Evolutionary conservation across 2,329 filamentous ascomycete genomes (phyloP).

Genomic region (Cordyceps tenuipes): DNA sequence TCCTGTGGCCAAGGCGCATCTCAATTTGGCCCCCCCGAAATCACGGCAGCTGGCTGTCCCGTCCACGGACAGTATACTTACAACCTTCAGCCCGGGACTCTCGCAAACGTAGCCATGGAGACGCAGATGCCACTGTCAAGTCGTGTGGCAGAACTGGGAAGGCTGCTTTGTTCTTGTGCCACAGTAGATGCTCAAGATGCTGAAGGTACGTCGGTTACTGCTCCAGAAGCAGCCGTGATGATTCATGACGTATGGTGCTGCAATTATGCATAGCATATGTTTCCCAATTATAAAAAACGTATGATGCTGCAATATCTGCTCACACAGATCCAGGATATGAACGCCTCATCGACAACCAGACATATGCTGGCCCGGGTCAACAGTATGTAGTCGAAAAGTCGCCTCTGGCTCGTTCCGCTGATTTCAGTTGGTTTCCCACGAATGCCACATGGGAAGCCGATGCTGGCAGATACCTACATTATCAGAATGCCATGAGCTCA

Average conservation of each 20-base stretch:
- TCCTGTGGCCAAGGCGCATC: background rate
- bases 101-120: background rate
- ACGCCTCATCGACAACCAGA: background rate
- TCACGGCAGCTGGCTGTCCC: background rate
- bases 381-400: conserved; percentile 10
- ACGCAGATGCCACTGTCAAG: background rate
- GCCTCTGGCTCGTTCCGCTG: background rate
- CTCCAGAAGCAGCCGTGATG: background rate
- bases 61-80: background rate
- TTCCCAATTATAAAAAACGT: background rate
- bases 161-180: background rate
- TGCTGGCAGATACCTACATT: background rate
- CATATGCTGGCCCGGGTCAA: background rate
- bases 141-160: background rate
- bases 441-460: background rate
- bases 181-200: background rate
- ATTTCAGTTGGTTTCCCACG: background rate
- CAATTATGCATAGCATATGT: no score
- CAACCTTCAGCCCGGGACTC: background rate
- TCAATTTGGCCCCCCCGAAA: background rate
- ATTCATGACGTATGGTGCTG: no score
- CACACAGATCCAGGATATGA: background rate
- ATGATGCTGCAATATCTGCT: background rate
- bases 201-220: conserved; percentile 1
- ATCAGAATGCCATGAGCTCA: background rate